Evolutionary conservation across 2,329 filamentous ascomycete species (phyloP), one percentile per base, ranked within the genome.

Genomic region (Thielaviopsis populi): DNA sequence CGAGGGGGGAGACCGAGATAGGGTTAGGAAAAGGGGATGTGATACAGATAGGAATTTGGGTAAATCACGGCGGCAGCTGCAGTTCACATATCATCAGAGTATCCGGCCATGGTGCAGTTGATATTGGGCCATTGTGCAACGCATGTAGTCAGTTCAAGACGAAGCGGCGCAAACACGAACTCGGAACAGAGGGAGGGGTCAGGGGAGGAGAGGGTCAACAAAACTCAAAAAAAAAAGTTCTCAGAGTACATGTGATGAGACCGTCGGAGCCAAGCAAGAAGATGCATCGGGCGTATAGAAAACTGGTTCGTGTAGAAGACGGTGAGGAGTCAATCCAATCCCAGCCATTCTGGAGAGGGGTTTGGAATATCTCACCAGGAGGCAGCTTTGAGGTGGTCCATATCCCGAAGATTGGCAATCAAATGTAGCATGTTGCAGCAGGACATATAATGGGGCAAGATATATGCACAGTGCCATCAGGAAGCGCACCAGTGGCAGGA

Each of bases 351-450:
- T 73, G 75, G 77, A 77, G 76, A 77, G 78, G 77, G 78, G 79
- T 75, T 79, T 80, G 83, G 81, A 80, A 82, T 82, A 81, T 84
- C 85, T 89, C 87, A 90, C 87, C 83, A 79, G 80, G 78, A 71
- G 72, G 73, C 71, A 70, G 68, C 68, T 73, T 71, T 73, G 69
- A 70, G 72, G 70, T 71, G 73, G 72, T 75, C 70, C 70, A 72
- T 70, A 68, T 72, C 69, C 71, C 68, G 67, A 68, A 67, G 72
- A 68, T 66, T 68, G 67, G 70, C 69, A 70, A 67, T 69, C 68
- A 69, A 63, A 10, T 27, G n/a, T n/a, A 30, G 58, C 19, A 24
- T 19, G 30, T 33, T 62, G 22, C 60, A 53, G 46, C 15, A 43
- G 53, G 27, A 43, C 24, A 43, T 46, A 19, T 33, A 22, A 19